Base-by-base conservation (phyloP, 129 eudicot genomes). In the Chrysanthemum seticuspe region DNA sequence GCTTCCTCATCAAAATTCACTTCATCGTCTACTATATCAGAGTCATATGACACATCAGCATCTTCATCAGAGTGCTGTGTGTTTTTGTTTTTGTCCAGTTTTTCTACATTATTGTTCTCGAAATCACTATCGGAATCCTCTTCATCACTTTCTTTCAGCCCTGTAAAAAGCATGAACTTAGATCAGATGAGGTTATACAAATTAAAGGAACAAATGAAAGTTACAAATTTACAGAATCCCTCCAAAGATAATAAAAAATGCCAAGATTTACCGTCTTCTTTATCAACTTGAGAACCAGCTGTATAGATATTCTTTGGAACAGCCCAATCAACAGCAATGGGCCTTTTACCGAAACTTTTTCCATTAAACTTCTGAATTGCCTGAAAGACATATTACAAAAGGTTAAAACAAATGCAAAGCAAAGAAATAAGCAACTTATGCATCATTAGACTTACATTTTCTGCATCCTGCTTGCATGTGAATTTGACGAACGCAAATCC, bases 261-360 rank as follows among this genome's bases (percentile, higher is more conserved):
- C 15, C n/a, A 79, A 12, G 75, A 68, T 36, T 57, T 83, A 94
- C 97, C 97, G 71, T 87, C 93, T 70, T 78, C 78, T 65, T 63
- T 64, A 31, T 74, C 68, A 18, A 58, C 77, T 53, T 74, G 78
- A 78, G 85, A 56, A 40, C 96, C 87, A 65, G 86, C 76, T 21
- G 93, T 78, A 80, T 94, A 90, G 21, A 88, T 64, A 40, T 88
- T 86, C 75, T 94, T 94, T 2, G 99, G 84, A 58, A 94, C 85
- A 80, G 97, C 97, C 99, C 99, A 94, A 80, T 94, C 99, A 71
- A 94, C 94, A 79, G 99, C 99, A 75, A 94, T 85, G 54, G 91
- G 88, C 76, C 99, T 78, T 73, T 78, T 88, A 68, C 91, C 87
- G 44, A 94, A 71, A 15, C 25, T 62, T 71, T 88, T 80, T 15